Evolutionary conservation across 2,329 filamentous ascomycete species (phyloP), one percentile per base, ranked within the genome.

Genomic region (Orbilia blumenaviensis): DNA sequence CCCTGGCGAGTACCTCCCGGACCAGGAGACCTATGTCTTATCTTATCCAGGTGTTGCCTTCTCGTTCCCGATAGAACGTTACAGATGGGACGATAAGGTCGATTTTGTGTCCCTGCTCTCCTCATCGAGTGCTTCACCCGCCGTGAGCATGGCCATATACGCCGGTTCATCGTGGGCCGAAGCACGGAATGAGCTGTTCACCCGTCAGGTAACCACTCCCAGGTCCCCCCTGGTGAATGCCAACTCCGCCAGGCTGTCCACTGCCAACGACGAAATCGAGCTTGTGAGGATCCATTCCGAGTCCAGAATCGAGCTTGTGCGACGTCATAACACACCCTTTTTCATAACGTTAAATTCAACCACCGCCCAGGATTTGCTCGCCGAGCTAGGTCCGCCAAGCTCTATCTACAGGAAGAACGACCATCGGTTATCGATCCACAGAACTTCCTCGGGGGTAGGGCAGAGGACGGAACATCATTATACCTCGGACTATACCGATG

Each of bases 11-110:
- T 99, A 94, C 81, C 87, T 97, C 38, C 87, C 90, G 7, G 85
- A 86, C 14, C 84, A 86, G 72, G 94, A 94, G 14, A 91, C 89
- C 21, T 99, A 98, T 81, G 89, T 97, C 34, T 85, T 99, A 34
- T 98, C 94, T 1, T 99, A 97, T 83, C 94, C 94, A 0, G 95
- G 95, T 0, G 89, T 99, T 29, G 93, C 94, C 0, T 97, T 98
- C 82, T 94, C 91, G 38, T 99, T 99, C 79, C 89, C 92, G 0
- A 87, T 90, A 0, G 84, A 85, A 58, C 90, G 89, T 81, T 71
- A 67, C 48, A 61, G 66, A 34, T 80, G 79, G 78, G 78, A 78
- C 46, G 86, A 89, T 63, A 84, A 85, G 61, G 87, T 88, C 77
- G 94, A 98, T 81, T 93, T 96, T 77, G 93, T 97, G 29, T 91